Conservation (phyloP, 306 rosid genomes). For the Pachyrhizus erosus region DNA sequence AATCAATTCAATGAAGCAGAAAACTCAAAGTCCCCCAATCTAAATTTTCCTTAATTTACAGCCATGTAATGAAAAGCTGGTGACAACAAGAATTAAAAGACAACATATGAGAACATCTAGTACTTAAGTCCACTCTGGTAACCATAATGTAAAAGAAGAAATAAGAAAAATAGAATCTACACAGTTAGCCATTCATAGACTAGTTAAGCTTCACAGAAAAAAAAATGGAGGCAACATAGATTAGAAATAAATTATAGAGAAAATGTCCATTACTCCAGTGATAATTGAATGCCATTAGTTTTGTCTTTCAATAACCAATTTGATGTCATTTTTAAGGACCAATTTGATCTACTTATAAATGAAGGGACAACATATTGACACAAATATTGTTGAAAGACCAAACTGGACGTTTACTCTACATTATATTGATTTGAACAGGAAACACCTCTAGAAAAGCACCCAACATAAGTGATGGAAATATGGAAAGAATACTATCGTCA, state of each 20-base stretch:
- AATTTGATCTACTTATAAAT: constrained; percentile 19
- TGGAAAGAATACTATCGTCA: background rate
- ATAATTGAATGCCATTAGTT: background rate
- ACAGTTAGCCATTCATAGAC: constrained; percentile 15
- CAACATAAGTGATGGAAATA: constrained; percentile 3
- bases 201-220: constrained; percentile 19
- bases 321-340: constrained; percentile 20
- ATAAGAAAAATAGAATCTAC: constrained; percentile 29
- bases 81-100: constrained; percentile 34
- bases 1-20: constrained; percentile 21
- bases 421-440: constrained; percentile 18
- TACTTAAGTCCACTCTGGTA: constrained; percentile 20
- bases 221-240: constrained; percentile 1
- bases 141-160: constrained; percentile 13
- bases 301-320: constrained; percentile 30
- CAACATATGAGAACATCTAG: constrained; percentile 5
- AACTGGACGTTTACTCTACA: constrained; percentile 17
- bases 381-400: background rate
- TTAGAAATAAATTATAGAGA: constrained; percentile 5
- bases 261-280: background rate
- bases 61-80: constrained; percentile 24
- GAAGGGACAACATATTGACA: constrained; percentile 6
- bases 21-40: background rate
- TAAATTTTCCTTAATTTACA: constrained; percentile 12
- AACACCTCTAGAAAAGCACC: background rate